These are phyloP conservation scores for Glycyrrhiza uralensis DNA, from an alignment of 306 rosid species.

Conservation along the genomic window DNA sequence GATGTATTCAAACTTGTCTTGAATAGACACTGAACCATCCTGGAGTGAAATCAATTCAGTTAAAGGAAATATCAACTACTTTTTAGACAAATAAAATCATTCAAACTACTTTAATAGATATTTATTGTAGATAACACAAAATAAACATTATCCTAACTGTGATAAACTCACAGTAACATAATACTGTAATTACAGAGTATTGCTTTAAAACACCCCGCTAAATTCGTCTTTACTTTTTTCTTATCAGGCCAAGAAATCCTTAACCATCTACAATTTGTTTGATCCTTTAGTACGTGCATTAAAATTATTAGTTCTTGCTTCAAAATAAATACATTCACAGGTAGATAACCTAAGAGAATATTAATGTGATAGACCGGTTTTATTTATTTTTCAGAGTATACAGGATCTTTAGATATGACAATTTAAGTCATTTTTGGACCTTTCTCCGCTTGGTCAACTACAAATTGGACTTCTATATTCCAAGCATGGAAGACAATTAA, in stretches of 20 bases:
- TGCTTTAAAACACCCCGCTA: conserved; percentile 65
- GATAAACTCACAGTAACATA: neutral
- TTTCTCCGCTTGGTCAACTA: neutral
- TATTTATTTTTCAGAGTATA: neutral
- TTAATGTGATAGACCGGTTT: neutral
- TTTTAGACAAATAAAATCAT: neutral
- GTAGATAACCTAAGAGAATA: too few relatives aligned
- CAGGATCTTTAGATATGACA: too few relatives aligned
- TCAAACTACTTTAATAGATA: neutral
- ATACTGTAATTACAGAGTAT: conserved; percentile 26
- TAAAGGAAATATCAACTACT: conserved; percentile 1
- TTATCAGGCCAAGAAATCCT: neutral
- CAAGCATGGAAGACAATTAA: neutral
- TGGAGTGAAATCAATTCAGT: conserved; percentile 36
- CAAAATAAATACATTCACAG: too few relatives aligned
- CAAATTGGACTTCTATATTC: neutral
- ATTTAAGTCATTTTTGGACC: neutral
- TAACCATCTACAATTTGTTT: neutral
- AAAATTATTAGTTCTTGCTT: neutral
- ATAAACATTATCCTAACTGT: neutral
- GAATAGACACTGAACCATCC: conserved; percentile 70
- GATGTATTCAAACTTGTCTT: conserved; percentile 86
- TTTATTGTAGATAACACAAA: neutral
- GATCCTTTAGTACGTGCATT: conserved; percentile 1
- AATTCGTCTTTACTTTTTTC: neutral